Evolutionary conservation across 805 yeast genomes (phyloP), one percentile per base, ranked within the genome.

Genomic region (Wickerhamiella cacticola): DNA sequence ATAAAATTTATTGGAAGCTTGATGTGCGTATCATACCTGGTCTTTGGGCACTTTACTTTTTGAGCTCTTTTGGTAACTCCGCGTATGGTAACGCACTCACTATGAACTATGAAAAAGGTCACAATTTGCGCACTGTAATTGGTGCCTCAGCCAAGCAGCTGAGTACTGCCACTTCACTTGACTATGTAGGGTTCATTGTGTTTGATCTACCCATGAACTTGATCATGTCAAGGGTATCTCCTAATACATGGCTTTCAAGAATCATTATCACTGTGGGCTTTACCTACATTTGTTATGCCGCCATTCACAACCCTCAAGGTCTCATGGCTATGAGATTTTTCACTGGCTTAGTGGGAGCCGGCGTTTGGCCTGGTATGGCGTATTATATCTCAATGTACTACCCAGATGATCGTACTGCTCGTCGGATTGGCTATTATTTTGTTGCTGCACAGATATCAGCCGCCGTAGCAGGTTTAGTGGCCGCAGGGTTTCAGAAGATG

Each of bases 401-500:
- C 59, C 95, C 95, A 1, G 74, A 79, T 46, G 78, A 81, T 41
- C 69, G 92, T 51, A 74, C 78, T 55, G 82, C 94, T 2, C 73
- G 75, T 53, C 70, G 95, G 59, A 81, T 85, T 53, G 95, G 95
- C 1, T 85, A 81, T 65, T 85, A 85, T 63, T 85, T 80, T 63
- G 85, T 95, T 1, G 95, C 95, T 18, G 94, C 95, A 1, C 95
- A 85, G 64, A 62, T 85, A n/a, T 78, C 88, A 40, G 88, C 94
- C 1, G 78, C 94, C n/a, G 89, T 78, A 7, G 87, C 88, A 7
- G 95, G 95, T 35, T 71, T 85, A 48, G 85, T 85, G 12, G 75
- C 82, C 48, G 95, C 95, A 2, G 94, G 94, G 0, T 82, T 85
- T 68, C 95, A 85, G 61, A 79, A 74, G 54, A 80, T 85, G 76